phyloP scores from a whole-genome alignment of 257 asterid genomes.

The Craterostigma plantagineum region DNA sequence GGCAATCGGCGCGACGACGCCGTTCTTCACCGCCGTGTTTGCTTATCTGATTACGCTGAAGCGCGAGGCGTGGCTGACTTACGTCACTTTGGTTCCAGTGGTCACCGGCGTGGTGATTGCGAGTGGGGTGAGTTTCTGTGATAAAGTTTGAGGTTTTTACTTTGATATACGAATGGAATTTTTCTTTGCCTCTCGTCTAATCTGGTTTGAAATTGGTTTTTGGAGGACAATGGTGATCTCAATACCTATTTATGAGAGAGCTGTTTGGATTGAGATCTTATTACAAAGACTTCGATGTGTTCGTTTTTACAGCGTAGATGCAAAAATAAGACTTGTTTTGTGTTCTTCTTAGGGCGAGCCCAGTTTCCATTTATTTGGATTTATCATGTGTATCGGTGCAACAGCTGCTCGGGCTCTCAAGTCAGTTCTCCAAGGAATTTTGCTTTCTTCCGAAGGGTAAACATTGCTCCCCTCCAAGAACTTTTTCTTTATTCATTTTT shows the following conservation, averaged over 20 bases:
- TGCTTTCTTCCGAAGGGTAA: background rate
- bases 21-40: slow-evolving; percentile 1
- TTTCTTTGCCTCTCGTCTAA: too few species aligned
- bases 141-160: too few species aligned
- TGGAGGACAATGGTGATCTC: too few species aligned
- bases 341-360: background rate
- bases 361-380: background rate
- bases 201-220: too few species aligned
- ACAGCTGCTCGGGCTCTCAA: slow-evolving; percentile 1
- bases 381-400: slow-evolving; percentile 1
- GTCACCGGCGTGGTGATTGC: slow-evolving; percentile 2
- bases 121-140: background rate
- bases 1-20: slow-evolving; percentile 1
- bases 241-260: too few species aligned
- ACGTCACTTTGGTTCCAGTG: background rate
- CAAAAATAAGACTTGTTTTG: too few species aligned
- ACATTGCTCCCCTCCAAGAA: too few species aligned
- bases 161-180: too few species aligned
- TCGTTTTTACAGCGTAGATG: too few species aligned
- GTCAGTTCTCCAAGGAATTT: background rate
- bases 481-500: too few species aligned
- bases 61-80: slow-evolving; percentile 2
- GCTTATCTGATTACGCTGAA: background rate
- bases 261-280: too few species aligned
- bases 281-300: too few species aligned